phyloP scores from a whole-genome alignment of 768 basidiomycete genomes.

The Nidularia pulvinata region DNA sequence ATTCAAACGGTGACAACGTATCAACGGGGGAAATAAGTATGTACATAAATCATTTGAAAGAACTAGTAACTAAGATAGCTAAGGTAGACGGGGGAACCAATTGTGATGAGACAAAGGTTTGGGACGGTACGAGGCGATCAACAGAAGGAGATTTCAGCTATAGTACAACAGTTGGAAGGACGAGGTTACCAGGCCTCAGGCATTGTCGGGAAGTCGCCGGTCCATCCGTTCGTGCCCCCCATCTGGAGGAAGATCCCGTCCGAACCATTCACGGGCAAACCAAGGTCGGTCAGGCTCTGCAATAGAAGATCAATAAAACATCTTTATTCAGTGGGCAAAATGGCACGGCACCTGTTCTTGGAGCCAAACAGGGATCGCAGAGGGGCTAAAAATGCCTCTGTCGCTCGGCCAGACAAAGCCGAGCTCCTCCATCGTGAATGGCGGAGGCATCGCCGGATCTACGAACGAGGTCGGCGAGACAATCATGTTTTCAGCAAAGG shows the following conservation, averaged over 20 bases:
- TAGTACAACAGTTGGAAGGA: too few species aligned
- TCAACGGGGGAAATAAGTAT: too few species aligned
- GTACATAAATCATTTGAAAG: too few species aligned
- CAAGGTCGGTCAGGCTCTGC: constrained; percentile 87
- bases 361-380: constrained; percentile 87
- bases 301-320: constrained; percentile 4
- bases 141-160: too few species aligned
- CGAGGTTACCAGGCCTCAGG: constrained; percentile 79
- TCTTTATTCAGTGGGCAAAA: not conserved
- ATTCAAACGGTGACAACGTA: too few species aligned
- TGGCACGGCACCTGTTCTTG: constrained; percentile 75
- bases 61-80: too few species aligned
- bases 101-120: too few species aligned
- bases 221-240: constrained; percentile 72
- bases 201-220: constrained; percentile 71
- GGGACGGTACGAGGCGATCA: too few species aligned
- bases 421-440: constrained; percentile 85
- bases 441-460: constrained; percentile 51
- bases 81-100: too few species aligned
- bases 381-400: constrained; percentile 70
- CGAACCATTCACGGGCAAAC: constrained; percentile 88
- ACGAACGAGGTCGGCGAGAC: constrained; percentile 54
- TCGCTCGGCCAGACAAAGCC: constrained; percentile 75
- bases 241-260: constrained; percentile 89
- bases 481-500: constrained; percentile 57